Evolutionary conservation across 148 eudicot species (phyloP), one percentile per base, ranked within the genome.

Genomic region (Rhododendron williamsianum): DNA sequence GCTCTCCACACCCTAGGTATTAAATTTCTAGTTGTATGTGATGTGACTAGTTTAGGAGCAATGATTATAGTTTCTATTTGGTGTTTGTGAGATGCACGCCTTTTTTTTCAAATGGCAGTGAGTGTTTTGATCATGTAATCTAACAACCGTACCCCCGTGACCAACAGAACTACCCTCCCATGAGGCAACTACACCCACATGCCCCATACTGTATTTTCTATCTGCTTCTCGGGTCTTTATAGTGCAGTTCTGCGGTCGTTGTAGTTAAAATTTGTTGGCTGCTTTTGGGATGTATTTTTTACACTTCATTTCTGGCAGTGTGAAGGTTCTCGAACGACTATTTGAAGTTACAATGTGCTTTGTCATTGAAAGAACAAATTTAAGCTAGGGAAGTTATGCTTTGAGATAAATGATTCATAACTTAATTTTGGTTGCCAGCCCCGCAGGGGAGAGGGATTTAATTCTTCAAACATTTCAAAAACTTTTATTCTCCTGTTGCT

Each of bases 1-100:
- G 93, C 51, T 91, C 93, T 82, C 93, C 91, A 56, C 89, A 90
- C 33, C 93, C 93, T 4, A 91, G 93, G 93, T 91, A 91, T 4
- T 49, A 4, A 54, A 76, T 48, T 71, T 78, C 77, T 63, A 30
- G 73, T n/a, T 79, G 11, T 58, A 36, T 13, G 15, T 52, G 6
- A 38, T 54, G 49, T 15, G 23, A 60, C 10, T 11, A 19, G 11
- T 36, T 81, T 19, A 11, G 27, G 69, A 19, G 27, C 71, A 52
- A 56, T 18, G 27, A 5, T 58, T 18, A 19, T 4, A 46, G 43
- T 49, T 73, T 6, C 49, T 19, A 12, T 83, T 69, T 21, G 25
- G 23, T 54, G 23, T 23, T 73, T 84, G 63, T 49, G 12, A 19
- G 49, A 51, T 74, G 69, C 43, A 35, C 12, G 15, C 36, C 16